A percentile compares a stretch with the other conserved stretches of the same genome.
phyloP scores from a whole-genome alignment of 305 asterid species.

The Fraxinus paxiana region DNA sequence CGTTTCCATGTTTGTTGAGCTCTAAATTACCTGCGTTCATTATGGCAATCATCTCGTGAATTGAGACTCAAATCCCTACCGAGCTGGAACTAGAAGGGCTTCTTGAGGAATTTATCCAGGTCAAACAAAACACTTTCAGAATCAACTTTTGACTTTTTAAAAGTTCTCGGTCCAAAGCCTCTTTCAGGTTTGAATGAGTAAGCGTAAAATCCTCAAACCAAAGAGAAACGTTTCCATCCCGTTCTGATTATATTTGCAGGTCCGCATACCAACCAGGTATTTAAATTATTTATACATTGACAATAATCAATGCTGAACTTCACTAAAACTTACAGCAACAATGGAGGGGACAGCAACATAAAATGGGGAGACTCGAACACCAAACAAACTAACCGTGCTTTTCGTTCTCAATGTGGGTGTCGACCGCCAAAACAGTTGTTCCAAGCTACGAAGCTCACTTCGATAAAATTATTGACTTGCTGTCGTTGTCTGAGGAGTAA shows the following conservation, averaged over 20 bases:
- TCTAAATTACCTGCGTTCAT: neutral
- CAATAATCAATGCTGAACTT: neutral
- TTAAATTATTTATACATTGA: neutral
- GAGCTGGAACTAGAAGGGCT: neutral
- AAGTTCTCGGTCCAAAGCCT: neutral
- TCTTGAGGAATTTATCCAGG: neutral
- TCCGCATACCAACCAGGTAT: neutral
- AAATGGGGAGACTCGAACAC: neutral
- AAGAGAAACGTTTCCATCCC: neutral
- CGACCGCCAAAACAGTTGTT: neutral
- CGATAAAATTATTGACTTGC: neutral
- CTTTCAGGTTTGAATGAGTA: neutral
- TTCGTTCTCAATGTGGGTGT: neutral
- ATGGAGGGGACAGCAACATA: neutral
- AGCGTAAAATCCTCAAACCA: neutral
- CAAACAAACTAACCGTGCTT: neutral
- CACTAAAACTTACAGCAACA: neutral
- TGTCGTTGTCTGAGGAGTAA: conserved; percentile 25
- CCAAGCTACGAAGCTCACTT: neutral
- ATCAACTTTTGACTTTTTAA: neutral
- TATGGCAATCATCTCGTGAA: neutral
- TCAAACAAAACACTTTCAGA: neutral
- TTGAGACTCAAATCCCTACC: neutral
- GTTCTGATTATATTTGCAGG: neutral
- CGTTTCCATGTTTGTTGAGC: neutral